phyloP scores from a whole-genome alignment of 345 rosid species.

The Cardiospermum halicacabum region DNA sequence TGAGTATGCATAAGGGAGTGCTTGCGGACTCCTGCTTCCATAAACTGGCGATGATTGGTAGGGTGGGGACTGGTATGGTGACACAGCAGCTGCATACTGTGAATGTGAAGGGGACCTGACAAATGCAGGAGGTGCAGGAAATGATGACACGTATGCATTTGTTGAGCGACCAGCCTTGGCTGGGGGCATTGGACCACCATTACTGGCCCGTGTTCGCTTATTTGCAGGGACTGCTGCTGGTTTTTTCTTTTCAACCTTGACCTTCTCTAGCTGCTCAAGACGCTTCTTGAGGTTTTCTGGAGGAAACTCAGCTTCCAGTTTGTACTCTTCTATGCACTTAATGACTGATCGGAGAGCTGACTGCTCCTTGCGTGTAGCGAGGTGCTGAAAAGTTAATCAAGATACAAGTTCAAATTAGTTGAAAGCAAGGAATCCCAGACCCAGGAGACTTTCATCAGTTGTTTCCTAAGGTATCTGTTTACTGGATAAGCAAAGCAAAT shows the following conservation, averaged over 20 bases:
- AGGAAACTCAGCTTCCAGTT: conserved; percentile 74
- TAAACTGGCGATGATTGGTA: conserved; percentile 70
- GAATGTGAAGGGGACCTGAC: conserved; percentile 83
- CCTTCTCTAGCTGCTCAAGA: conserved; percentile 94
- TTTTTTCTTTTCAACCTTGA: conserved; percentile 83
- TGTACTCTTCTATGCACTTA: conserved; percentile 97
- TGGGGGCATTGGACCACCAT: conserved; percentile 97
- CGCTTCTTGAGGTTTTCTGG: conserved; percentile 97
- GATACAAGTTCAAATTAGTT: neutral
- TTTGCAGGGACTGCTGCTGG: conserved; percentile 82
- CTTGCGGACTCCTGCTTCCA: conserved; percentile 55
- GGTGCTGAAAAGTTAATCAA: conserved; percentile 40
- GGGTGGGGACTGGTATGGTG: conserved; percentile 71
- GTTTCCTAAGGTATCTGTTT: neutral
- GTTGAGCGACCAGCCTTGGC: conserved; percentile 95
- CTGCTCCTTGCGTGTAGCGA: conserved; percentile 89
- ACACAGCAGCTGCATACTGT: conserved; percentile 56
- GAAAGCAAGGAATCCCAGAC: neutral
- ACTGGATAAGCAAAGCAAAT: neutral
- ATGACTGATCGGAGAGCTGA: conserved; percentile 87
- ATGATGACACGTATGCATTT: conserved; percentile 92
- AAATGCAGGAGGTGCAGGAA: conserved; percentile 66
- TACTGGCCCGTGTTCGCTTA: conserved; percentile 86
- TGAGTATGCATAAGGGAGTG: conserved; percentile 54
- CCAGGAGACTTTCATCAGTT: neutral